Percentiles rank a stretch among this genome's conserved stretches.
Conservation (phyloP, 257 asterid genomes). For the Eucommia ulmoides region DNA sequence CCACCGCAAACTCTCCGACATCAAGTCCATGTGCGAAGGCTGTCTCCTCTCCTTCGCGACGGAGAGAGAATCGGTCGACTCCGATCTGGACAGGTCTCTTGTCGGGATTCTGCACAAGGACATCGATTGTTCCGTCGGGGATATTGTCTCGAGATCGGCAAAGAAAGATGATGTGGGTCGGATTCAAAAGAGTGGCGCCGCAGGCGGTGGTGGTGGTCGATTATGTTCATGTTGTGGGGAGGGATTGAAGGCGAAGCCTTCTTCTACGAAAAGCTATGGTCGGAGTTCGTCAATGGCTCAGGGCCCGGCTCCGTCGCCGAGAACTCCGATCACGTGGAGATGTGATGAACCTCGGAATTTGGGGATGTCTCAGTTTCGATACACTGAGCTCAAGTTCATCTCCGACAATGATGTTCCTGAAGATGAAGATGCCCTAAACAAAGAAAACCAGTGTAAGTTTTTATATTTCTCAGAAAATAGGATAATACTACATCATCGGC, state of each 20-base stretch:
- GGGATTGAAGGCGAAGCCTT: conserved; percentile 27
- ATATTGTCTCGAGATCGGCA: conserved; percentile 18
- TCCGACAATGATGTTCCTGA: conserved; percentile 38
- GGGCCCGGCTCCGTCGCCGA: conserved; percentile 52
- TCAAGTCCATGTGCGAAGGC: conserved; percentile 58
- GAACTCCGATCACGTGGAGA: conserved; percentile 28
- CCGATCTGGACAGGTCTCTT: conserved; percentile 36
- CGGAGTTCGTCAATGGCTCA: conserved; percentile 33
- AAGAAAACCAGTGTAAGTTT: conserved; percentile 34
- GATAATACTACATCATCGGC: no score
- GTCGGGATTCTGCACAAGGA: conserved; percentile 65
- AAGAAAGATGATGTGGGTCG: conserved; percentile 34
- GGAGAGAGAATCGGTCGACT: conserved; percentile 41
- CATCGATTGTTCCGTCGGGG: conserved; percentile 27
- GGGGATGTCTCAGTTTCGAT: conserved; percentile 41
- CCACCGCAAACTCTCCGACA: conserved; percentile 60
- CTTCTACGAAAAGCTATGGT: conserved; percentile 19
- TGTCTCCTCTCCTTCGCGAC: conserved; percentile 63
- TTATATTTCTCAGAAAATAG: no score
- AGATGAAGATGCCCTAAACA: conserved; percentile 30
- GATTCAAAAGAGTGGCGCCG: conserved; percentile 16
- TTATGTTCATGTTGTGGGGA: conserved; percentile 94
- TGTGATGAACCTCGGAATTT: conserved; percentile 28
- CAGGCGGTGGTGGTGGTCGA: no score
- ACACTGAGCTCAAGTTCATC: conserved; percentile 41